Base-by-base conservation (phyloP, 2,329 filamentous ascomycete genomes). In the Verticillium nubilum region DNA sequence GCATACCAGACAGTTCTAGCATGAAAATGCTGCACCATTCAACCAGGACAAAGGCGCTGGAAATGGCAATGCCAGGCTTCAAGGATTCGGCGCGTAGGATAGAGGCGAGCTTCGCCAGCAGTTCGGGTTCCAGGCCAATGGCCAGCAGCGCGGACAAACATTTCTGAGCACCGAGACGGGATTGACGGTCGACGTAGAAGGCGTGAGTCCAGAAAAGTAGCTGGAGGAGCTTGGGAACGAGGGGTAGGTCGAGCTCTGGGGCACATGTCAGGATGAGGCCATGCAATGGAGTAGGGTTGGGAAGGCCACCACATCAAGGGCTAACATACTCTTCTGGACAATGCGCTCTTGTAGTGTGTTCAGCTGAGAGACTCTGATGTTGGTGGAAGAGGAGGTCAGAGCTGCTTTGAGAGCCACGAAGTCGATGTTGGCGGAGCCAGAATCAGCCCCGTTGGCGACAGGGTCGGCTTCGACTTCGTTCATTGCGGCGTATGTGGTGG, bases 1-100 rank as follows among this genome's bases (percentile, higher is more conserved):
- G 70, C 17, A 83, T 84, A 54, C 81, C 81, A 31, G 84, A 84
- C 27, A 92, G 79, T 60, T 88, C 82, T 68, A 93, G 87, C 66
- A 97, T 83, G 56, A 97, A 76, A 60, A 94, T 73, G 60, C 89
- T 90, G 73, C 87, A 92, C 94, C 94, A 99, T 73, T 97, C 91
- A 15, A 95, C 82, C 66, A 99, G 79, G 55, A 96, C 91, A 71
- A 97, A 96, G 5, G 92, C 90, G 73, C 87, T 96, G 52, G 83
- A 85, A 17, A 89, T 78, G 31, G 94, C 91, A 67, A 98, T 87
- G 63, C 86, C 87, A 19, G 83, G 78, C 72, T 96, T 97, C 63
- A 84, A 81, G 15, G 88, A 85, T 74, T 99, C 94, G 31, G 80
- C 77, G 62, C 87, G 85, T 61, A 97, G 73, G 56, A 83, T 83